phyloP scores from a whole-genome alignment of 2,329 filamentous ascomycete species.

The Colletotrichum abscissum region DNA sequence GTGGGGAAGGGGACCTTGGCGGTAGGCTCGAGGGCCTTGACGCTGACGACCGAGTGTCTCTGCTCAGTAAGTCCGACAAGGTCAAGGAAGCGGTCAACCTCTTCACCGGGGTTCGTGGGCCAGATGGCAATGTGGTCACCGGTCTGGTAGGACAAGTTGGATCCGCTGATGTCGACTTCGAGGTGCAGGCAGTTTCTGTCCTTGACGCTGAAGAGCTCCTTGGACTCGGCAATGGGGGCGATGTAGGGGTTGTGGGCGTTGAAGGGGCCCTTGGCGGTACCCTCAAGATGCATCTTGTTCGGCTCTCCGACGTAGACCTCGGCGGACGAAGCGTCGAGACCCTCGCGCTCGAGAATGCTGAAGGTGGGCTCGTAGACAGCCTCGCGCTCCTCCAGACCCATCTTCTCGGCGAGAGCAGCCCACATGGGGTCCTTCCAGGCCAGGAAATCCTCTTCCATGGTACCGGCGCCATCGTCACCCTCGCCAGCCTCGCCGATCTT shows the following conservation, averaged over 20 bases:
- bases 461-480: slow-evolving; percentile 96
- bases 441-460: slow-evolving; percentile 99
- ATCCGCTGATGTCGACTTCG: slow-evolving; percentile 91
- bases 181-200: slow-evolving; percentile 96
- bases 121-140: slow-evolving; percentile 97
- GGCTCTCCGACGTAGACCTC: slow-evolving; percentile 96
- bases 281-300: slow-evolving; percentile 94
- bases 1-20: slow-evolving; percentile 98
- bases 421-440: slow-evolving; percentile 99
- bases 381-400: slow-evolving; percentile 94
- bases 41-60: slow-evolving; percentile 82
- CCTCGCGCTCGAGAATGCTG: slow-evolving; percentile 80
- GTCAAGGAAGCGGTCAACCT: slow-evolving; percentile 90
- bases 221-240: slow-evolving; percentile 91
- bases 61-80: slow-evolving; percentile 82
- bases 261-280: slow-evolving; percentile 85
- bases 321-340: slow-evolving; percentile 78
- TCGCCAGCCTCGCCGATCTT: slow-evolving; percentile 91
- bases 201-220: slow-evolving; percentile 88
- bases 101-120: slow-evolving; percentile 93
- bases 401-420: slow-evolving; percentile 82
- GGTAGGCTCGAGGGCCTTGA: slow-evolving; percentile 93
- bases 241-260: slow-evolving; percentile 98
- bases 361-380: slow-evolving; percentile 96
- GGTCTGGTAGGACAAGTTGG: slow-evolving; percentile 92